phyloP scores from a whole-genome alignment of 768 basidiomycete genomes.

The Trametes villosa region DNA sequence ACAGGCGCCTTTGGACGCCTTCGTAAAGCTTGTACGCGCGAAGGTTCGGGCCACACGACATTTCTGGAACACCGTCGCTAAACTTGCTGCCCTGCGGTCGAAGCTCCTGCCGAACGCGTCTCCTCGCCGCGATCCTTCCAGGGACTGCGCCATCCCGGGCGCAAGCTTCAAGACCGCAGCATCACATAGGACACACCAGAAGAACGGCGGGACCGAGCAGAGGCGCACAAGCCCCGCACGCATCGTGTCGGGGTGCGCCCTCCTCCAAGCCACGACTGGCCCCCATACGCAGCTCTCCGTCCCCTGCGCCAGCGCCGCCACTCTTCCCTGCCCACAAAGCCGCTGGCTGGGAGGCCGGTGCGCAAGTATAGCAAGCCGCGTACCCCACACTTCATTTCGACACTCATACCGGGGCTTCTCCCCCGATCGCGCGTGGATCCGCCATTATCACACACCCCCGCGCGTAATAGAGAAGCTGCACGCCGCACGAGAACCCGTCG shows the following conservation, averaged over 20 bases:
- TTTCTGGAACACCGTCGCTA: too few relatives aligned
- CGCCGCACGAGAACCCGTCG: background rate
- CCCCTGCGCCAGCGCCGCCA: background rate
- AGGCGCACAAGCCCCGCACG: slow-evolving; percentile 1
- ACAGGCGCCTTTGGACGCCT: background rate
- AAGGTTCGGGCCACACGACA: background rate
- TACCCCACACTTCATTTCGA: background rate
- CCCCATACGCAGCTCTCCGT: background rate
- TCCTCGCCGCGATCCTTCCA: too few relatives aligned
- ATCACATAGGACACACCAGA: background rate
- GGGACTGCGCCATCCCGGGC: too few relatives aligned
- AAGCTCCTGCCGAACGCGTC: too few relatives aligned
- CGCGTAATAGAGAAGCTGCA: background rate
- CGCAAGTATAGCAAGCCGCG: background rate
- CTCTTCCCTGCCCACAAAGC: slow-evolving; percentile 11
- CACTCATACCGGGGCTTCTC: background rate
- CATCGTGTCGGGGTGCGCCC: slow-evolving; percentile 10
- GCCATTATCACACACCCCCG: background rate
- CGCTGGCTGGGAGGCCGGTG: background rate
- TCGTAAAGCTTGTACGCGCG: background rate
- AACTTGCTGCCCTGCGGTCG: too few relatives aligned
- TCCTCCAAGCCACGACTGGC: background rate
- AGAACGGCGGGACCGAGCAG: background rate
- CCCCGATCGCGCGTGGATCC: slow-evolving; percentile 4
- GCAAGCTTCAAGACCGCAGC: background rate